These are phyloP conservation scores for Camellia lanceoleosa DNA, from an alignment of 148 eudicot genomes.

Conservation along the genomic window DNA sequence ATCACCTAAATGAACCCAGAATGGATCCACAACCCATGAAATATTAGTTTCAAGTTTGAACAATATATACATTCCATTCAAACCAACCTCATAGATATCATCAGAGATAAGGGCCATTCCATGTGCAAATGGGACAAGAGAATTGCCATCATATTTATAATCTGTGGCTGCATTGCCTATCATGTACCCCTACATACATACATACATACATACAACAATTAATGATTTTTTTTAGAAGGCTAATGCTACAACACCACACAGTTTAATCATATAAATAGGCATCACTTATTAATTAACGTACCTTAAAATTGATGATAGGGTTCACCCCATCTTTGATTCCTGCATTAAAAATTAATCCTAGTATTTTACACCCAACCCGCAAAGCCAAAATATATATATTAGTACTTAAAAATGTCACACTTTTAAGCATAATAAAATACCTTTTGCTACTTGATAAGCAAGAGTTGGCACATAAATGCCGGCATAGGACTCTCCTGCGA, in stretches of 20 bases:
- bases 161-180: conserved; percentile 56
- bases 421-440: conserved; percentile 19
- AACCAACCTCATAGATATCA: conserved; percentile 34
- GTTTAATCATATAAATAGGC: too few relatives aligned
- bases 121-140: conserved; percentile 51
- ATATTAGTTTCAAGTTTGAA: too few relatives aligned
- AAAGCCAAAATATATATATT: not conserved
- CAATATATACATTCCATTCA: not conserved
- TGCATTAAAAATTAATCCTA: conserved; percentile 8
- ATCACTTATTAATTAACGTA: not conserved
- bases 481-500: conserved; percentile 54
- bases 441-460: conserved; percentile 43
- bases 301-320: conserved; percentile 57
- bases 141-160: conserved; percentile 36
- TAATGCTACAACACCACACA: not conserved
- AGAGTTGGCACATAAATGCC: conserved; percentile 63
- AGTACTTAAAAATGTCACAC: not conserved
- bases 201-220: too few relatives aligned
- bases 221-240: not conserved
- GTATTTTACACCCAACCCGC: too few relatives aligned
- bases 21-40: too few relatives aligned
- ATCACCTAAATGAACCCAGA: too few relatives aligned
- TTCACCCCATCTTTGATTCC: conserved; percentile 39
- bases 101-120: conserved; percentile 64
- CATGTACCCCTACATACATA: conserved; percentile 42